Base-by-base conservation (phyloP, 148 eudicot species). In the Fagopyrum esculentum region DNA sequence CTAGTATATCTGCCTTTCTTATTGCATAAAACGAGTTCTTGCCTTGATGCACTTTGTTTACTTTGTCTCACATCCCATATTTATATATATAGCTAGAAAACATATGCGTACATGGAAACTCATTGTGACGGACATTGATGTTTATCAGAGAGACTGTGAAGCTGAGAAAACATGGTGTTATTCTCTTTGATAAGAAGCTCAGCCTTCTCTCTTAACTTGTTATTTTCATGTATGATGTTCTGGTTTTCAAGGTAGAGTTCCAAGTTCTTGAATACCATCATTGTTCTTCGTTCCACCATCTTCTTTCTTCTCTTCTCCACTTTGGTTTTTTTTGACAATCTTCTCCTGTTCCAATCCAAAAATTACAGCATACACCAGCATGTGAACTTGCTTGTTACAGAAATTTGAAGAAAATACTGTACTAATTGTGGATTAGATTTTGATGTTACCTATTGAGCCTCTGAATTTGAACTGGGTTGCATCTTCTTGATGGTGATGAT, bases 221-320 rank as follows among this genome's bases (percentile, higher is more conserved):
- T 81, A 81, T 90, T 90, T 79, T 88, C 86, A 71, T 77, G 80
- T 45, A 86, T 78, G 19, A 88, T 88, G 69, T 75, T 78, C 69
- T 82, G 73, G 80, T 87, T 90, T 78, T 81, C 77, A 57, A 82
- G 12, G 69, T 81, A 82, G 48, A 90, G 63, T 77, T 84, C 82
- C 83, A 90, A 75, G 84, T 90, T 90, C 76, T 90, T 85, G 29
- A 87, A 82, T 60, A 70, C 69, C 86, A 86, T 85, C 77, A 73
- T 56, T 73, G 50, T 79, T 59, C 80, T 77, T 59, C 43, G 47
- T 17, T 35, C 71, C 46, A 43, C 71, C 71, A 66, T 66, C 46
- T 40, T 66, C 71, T 40, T 40, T 17, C 16, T 12, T 46, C 17
- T 13, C 47, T 66, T 43, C 12, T 66, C 71, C 47, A 35, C 71